Conservation (phyloP, 345 rosid genomes). For the Alliaria petiolata region DNA sequence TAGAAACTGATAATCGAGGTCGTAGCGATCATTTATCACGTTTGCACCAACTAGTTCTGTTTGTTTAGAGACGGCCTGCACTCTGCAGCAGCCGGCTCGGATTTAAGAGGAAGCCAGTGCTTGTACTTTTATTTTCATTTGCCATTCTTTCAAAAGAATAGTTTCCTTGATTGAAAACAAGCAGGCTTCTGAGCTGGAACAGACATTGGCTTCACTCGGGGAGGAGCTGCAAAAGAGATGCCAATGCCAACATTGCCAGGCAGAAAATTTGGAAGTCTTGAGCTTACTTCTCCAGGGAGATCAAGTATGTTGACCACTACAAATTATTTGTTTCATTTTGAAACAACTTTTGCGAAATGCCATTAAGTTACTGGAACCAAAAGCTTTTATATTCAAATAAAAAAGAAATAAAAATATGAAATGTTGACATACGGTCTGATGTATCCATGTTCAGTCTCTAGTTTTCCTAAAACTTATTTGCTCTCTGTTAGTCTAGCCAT, state of each 20-base stretch:
- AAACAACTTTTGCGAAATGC: too few species aligned
- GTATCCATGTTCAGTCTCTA: not conserved
- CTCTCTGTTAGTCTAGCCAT: not conserved
- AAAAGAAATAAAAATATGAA: too few species aligned
- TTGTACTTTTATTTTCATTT: not conserved
- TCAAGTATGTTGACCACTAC: conserved; percentile 36
- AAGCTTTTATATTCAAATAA: not conserved
- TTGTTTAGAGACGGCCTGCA: not conserved
- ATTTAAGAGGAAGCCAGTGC: not conserved
- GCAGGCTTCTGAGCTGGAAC: conserved; percentile 64
- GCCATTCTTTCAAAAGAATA: not conserved
- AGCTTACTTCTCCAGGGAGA: conserved; percentile 46
- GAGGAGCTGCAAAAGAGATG: conserved; percentile 62
- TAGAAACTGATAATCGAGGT: not conserved
- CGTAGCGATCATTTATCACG: not conserved
- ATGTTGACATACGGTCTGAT: not conserved
- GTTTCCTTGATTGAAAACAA: conserved; percentile 53
- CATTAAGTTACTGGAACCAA: not conserved
- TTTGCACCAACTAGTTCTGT: not conserved
- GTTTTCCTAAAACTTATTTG: not conserved
- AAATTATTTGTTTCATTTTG: conserved; percentile 9
- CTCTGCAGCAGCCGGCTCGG: not conserved
- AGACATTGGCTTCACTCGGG: conserved; percentile 40
- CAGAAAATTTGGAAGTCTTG: conserved; percentile 51
- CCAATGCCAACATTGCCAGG: conserved; percentile 52